These are phyloP conservation scores for Apiotrichum sp. DNA, from an alignment of 1,284 basidiomycete genomes.

Conservation along the genomic window DNA sequence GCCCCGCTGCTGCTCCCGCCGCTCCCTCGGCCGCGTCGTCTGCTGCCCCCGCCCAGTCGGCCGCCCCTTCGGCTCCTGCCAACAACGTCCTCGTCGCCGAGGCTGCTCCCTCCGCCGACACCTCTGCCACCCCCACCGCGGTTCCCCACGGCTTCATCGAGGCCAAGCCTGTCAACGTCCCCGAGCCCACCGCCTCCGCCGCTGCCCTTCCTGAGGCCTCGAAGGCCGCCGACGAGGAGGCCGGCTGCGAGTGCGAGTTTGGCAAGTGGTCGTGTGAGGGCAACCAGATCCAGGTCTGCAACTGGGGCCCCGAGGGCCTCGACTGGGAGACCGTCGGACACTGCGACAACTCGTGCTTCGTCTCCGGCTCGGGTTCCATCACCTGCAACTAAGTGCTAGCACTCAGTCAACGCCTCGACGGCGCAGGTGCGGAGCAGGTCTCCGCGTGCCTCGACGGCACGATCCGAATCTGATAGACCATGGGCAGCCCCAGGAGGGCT, in stretches of 20 bases:
- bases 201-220: neutral
- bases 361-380: slow-evolving; percentile 2
- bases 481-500: no score
- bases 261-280: slow-evolving; percentile 31
- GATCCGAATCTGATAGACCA: no score
- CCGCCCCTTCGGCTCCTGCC: neutral
- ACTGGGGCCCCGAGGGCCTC: slow-evolving; percentile 12
- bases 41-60: neutral
- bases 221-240: slow-evolving; percentile 4
- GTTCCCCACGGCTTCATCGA: neutral
- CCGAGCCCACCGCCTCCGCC: neutral
- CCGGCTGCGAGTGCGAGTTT: slow-evolving; percentile 25
- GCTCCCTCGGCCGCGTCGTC: neutral
- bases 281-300: slow-evolving; percentile 26
- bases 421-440: no score
- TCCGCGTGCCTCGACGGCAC: no score
- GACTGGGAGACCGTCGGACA: slow-evolving; percentile 13
- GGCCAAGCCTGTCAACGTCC: neutral
- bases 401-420: no score
- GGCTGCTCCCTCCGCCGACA: neutral
- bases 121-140: neutral
- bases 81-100: neutral
- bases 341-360: slow-evolving; percentile 9
- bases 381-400: neutral
- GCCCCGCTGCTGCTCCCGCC: no score